These are phyloP conservation scores for Haplosporangium sp. DNA, from an alignment of 371 early-diverging fungal genomes.

Conservation along the genomic window DNA sequence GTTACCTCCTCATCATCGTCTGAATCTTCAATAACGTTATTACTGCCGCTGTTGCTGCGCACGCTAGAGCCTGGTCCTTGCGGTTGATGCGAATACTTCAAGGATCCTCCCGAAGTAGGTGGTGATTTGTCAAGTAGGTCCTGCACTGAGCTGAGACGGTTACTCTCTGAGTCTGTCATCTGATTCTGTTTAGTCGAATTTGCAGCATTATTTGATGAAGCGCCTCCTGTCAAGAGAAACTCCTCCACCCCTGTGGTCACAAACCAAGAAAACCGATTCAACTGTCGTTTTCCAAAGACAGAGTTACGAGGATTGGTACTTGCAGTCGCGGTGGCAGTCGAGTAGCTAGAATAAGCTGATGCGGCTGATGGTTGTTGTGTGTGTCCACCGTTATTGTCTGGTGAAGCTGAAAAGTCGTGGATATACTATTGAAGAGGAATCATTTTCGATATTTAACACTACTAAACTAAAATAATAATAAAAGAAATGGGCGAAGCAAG, in stretches of 20 bases:
- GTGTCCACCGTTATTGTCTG: slow-evolving; percentile 25
- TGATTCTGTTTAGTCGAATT: background rate
- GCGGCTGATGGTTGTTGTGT: slow-evolving; percentile 31
- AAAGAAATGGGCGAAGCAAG: background rate
- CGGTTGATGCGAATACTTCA: slow-evolving; percentile 6
- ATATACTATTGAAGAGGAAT: slow-evolving; percentile 25
- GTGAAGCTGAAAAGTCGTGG: slow-evolving; percentile 52
- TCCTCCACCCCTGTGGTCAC: slow-evolving; percentile 61
- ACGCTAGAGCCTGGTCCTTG: slow-evolving; percentile 19
- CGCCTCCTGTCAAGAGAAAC: slow-evolving; percentile 56
- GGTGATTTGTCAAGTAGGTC: slow-evolving; percentile 26
- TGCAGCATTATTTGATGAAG: slow-evolving; percentile 1
- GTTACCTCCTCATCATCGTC: slow-evolving; percentile 51
- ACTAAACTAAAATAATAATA: background rate
- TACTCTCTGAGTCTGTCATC: slow-evolving; percentile 5
- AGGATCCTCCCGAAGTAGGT: slow-evolving; percentile 32
- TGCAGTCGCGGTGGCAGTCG: slow-evolving; percentile 31
- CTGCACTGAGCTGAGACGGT: slow-evolving; percentile 24
- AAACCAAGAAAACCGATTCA: slow-evolving; percentile 61
- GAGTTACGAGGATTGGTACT: slow-evolving; percentile 49
- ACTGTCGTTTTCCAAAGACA: slow-evolving; percentile 56
- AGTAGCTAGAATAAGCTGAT: slow-evolving; percentile 34
- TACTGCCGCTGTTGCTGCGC: slow-evolving; percentile 30
- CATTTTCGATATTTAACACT: background rate
- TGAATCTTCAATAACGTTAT: slow-evolving; percentile 20